Percentiles rank a stretch among this genome's conserved stretches.
These are phyloP conservation scores for Fusarium sp. DNA, from an alignment of 2,329 filamentous ascomycete species.

Conservation along the genomic window DNA sequence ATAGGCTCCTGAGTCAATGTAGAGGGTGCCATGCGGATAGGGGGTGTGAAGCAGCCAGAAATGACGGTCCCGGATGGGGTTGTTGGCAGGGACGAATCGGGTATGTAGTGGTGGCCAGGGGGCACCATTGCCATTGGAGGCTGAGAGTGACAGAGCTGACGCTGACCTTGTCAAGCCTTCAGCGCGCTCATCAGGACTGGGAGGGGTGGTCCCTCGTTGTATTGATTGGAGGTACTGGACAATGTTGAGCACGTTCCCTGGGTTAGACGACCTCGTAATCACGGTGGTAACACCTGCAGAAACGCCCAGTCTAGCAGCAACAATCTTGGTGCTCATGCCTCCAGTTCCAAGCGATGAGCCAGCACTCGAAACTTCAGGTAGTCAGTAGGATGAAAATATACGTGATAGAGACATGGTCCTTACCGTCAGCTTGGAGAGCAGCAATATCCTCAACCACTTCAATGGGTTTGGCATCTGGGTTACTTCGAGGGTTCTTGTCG, in stretches of 20 bases:
- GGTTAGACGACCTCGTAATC: conserved; percentile 93
- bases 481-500: conserved; percentile 89
- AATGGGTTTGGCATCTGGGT: conserved; percentile 88
- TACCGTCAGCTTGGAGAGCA: conserved; percentile 82
- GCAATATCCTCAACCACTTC: conserved; percentile 92
- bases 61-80: conserved; percentile 90
- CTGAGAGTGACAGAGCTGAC: conserved; percentile 54
- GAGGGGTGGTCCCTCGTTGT: conserved; percentile 31
- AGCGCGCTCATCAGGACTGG: conserved; percentile 45
- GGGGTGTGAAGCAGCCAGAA: conserved; percentile 98
- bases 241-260: conserved; percentile 90
- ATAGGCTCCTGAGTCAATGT: conserved; percentile 91
- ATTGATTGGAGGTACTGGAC: conserved; percentile 69
- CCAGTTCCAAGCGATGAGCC: conserved; percentile 92
- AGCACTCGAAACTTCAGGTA: conserved; percentile 77
- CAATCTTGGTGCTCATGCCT: conserved; percentile 97
- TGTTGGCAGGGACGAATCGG: conserved; percentile 85
- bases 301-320: conserved; percentile 90
- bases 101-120: conserved; percentile 80
- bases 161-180: conserved; percentile 55
- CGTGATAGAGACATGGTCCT: conserved; percentile 19
- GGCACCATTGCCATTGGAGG: conserved; percentile 41
- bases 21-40: conserved; percentile 88
- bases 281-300: conserved; percentile 95
- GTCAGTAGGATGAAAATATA: conserved; percentile 28